A percentile compares a stretch with the other conserved stretches of the same genome.
These are phyloP conservation scores for Lachnellula occidentalis DNA, from an alignment of 2,329 filamentous ascomycete species.

Conservation along the genomic window DNA sequence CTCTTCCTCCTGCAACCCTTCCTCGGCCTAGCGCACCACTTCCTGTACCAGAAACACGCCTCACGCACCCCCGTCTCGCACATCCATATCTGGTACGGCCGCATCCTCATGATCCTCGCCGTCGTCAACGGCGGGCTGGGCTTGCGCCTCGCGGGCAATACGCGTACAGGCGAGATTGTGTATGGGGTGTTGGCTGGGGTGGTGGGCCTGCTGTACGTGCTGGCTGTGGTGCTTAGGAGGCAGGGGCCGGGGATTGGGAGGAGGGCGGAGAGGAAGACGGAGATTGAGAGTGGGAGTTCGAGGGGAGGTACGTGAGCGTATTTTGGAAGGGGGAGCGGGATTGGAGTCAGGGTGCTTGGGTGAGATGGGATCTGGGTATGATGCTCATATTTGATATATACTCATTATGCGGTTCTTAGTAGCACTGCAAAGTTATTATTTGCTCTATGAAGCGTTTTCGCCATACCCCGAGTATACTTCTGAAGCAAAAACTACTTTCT, in stretches of 20 bases:
- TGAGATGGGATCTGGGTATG: no score
- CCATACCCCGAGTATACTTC: no score
- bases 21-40: slow-evolving; percentile 54
- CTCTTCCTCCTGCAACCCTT: slow-evolving; percentile 53
- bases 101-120: slow-evolving; percentile 51
- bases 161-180: slow-evolving; percentile 41
- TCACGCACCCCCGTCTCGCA: slow-evolving; percentile 47
- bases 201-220: slow-evolving; percentile 41
- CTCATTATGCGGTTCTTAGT: no score
- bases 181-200: slow-evolving; percentile 52
- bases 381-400: no score
- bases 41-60: slow-evolving; percentile 43
- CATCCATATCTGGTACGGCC: slow-evolving; percentile 58
- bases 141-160: slow-evolving; percentile 42
- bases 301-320: no score
- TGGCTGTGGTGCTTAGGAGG: slow-evolving; percentile 19
- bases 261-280: no score
- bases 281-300: no score
- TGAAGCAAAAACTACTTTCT: no score
- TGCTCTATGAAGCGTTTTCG: no score
- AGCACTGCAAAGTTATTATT: no score
- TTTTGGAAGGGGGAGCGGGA: no score
- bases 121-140: slow-evolving; percentile 61
- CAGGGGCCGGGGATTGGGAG: slow-evolving; percentile 3
- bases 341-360: no score